These are phyloP conservation scores for Mycena filopes DNA, from an alignment of 768 basidiomycete genomes.

Conservation along the genomic window DNA sequence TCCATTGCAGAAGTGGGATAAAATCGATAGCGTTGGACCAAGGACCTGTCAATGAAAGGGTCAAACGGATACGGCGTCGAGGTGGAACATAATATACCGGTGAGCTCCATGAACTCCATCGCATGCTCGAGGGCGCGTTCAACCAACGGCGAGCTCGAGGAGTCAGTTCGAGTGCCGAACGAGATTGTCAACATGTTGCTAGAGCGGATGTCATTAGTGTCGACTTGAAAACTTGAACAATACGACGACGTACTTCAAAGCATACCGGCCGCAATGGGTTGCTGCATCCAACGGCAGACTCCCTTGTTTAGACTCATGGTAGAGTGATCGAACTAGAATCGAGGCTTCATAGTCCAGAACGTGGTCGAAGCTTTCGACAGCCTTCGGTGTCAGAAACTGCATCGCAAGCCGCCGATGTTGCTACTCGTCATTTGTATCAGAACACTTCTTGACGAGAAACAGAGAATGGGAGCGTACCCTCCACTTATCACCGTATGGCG, in stretches of 20 bases:
- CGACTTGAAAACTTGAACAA: background rate
- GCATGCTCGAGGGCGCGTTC: slow-evolving; percentile 26
- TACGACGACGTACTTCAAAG: slow-evolving; percentile 30
- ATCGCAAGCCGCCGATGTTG: slow-evolving; percentile 37
- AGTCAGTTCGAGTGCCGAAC: slow-evolving; percentile 35
- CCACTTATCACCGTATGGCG: slow-evolving; percentile 44
- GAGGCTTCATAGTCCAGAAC: slow-evolving; percentile 36
- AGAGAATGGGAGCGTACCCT: background rate
- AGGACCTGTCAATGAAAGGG: slow-evolving; percentile 23
- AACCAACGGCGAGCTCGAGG: slow-evolving; percentile 29
- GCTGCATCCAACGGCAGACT: slow-evolving; percentile 33
- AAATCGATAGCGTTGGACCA: slow-evolving; percentile 39
- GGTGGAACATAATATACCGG: background rate
- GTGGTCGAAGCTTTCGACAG: slow-evolving; percentile 27
- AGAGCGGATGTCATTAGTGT: background rate
- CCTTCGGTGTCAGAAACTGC: slow-evolving; percentile 26
- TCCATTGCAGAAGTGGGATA: slow-evolving; percentile 29
- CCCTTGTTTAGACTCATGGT: slow-evolving; percentile 23
- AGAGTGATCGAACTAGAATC: slow-evolving; percentile 34
- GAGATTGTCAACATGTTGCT: slow-evolving; percentile 37
- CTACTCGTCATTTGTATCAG: background rate
- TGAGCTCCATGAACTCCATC: slow-evolving; percentile 37
- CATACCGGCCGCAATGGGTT: slow-evolving; percentile 30
- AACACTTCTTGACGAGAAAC: background rate
- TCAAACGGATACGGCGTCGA: background rate